phyloP scores from a whole-genome alignment of 805 yeast species.

The Candida nitratophila region DNA sequence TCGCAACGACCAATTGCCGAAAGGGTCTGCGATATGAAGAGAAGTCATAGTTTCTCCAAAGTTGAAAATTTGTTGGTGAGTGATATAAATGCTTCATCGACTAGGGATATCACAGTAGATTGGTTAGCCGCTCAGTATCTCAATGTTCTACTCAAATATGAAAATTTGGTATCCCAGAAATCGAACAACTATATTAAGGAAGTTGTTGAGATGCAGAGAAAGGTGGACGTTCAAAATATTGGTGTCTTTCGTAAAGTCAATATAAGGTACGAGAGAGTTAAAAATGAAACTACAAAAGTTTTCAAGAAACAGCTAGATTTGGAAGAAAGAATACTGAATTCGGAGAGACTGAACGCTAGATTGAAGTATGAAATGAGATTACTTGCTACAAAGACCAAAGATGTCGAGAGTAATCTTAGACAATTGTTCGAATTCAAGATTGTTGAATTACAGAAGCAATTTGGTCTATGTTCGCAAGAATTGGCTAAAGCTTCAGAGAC shows the following conservation, averaged over 20 bases:
- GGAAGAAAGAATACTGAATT: conserved; percentile 37
- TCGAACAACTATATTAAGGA: not conserved
- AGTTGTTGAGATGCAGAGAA: not conserved
- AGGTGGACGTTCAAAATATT: conserved; percentile 9
- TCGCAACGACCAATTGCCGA: not conserved
- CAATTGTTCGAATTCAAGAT: conserved; percentile 31
- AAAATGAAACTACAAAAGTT: conserved; percentile 12
- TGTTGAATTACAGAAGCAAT: conserved; percentile 12
- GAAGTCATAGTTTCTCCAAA: conserved; percentile 29
- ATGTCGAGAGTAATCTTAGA: conserved; percentile 50
- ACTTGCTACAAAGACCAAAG: conserved; percentile 53
- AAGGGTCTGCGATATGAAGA: conserved; percentile 12
- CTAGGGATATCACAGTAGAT: conserved; percentile 11
- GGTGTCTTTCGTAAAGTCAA: conserved; percentile 14
- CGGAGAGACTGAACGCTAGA: conserved; percentile 50
- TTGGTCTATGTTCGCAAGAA: conserved; percentile 2
- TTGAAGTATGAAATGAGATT: conserved; percentile 60
- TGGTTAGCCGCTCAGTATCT: conserved; percentile 21
- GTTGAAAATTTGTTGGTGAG: conserved; percentile 11
- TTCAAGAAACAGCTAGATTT: conserved; percentile 19
- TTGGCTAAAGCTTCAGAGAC: not conserved
- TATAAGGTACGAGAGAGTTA: not conserved
- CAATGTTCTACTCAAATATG: conserved; percentile 10
- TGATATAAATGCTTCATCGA: conserved; percentile 12
- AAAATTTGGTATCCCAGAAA: conserved; percentile 5